A percentile compares a stretch with the other conserved stretches of the same genome.
These are phyloP conservation scores for Phoma sp. DNA, from an alignment of 2,329 filamentous ascomycete genomes.

Conservation along the genomic window DNA sequence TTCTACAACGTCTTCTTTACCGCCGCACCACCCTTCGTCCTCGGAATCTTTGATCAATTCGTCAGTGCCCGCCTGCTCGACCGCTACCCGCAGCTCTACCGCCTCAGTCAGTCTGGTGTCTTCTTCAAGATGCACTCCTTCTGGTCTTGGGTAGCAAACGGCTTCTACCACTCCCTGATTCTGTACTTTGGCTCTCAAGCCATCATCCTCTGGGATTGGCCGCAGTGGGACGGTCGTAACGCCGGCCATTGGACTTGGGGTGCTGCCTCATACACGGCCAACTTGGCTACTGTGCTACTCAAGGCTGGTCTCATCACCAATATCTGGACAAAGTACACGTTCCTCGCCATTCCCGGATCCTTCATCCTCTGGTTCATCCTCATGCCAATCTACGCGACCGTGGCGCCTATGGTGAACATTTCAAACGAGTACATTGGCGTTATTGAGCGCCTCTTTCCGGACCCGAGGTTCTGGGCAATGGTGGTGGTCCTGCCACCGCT, in stretches of 20 bases:
- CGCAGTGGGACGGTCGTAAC: conserved; percentile 78
- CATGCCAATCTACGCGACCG: conserved; percentile 83
- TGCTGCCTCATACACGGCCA: conserved; percentile 89
- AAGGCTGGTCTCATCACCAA: conserved; percentile 95
- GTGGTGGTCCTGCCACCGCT: conserved; percentile 78
- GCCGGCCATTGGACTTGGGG: conserved; percentile 99
- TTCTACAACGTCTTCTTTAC: conserved; percentile 99
- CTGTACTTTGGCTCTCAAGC: conserved; percentile 86
- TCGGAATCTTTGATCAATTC: conserved; percentile 97
- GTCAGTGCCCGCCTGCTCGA: conserved; percentile 93
- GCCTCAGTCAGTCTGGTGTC: conserved; percentile 87
- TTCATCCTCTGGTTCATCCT: conserved; percentile 92
- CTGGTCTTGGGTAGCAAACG: conserved; percentile 89
- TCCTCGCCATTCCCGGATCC: conserved; percentile 93
- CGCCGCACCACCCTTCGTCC: conserved; percentile 87
- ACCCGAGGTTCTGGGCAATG: conserved; percentile 91
- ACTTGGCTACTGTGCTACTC: conserved; percentile 89
- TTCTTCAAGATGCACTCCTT: conserved; percentile 96
- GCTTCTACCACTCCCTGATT: conserved; percentile 92
- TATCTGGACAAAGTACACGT: conserved; percentile 98
- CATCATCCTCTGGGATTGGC: conserved; percentile 83
- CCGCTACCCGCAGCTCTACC: conserved; percentile 94
- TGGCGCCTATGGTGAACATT: conserved; percentile 82
- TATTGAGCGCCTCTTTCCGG: conserved; percentile 79
- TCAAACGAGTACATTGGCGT: conserved; percentile 87